Percentiles rank a stretch among this genome's conserved stretches.
These are phyloP conservation scores for Pezicula carpinea DNA, from an alignment of 2,329 filamentous ascomycete genomes.

Conservation along the genomic window DNA sequence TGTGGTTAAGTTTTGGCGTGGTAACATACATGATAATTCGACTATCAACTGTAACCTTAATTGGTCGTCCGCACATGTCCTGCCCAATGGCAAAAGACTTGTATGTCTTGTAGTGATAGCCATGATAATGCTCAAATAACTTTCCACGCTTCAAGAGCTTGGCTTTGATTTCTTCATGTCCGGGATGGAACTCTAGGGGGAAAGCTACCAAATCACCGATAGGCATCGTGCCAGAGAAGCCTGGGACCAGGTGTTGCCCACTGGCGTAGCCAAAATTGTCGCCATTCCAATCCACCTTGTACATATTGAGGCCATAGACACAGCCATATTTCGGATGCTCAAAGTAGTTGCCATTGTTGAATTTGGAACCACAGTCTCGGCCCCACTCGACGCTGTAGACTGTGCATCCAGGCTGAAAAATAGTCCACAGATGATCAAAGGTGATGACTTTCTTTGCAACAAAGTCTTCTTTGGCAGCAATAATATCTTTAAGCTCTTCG, in stretches of 20 bases:
- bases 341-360: slow-evolving; percentile 30
- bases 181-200: slow-evolving; percentile 40
- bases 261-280: slow-evolving; percentile 38
- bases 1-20: neutral
- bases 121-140: slow-evolving; percentile 40
- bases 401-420: slow-evolving; percentile 43
- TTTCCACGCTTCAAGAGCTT: slow-evolving; percentile 37
- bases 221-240: slow-evolving; percentile 39
- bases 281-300: slow-evolving; percentile 45
- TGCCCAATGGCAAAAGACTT: slow-evolving; percentile 19
- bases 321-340: slow-evolving; percentile 30
- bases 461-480: slow-evolving; percentile 46
- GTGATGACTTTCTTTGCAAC: slow-evolving; percentile 48
- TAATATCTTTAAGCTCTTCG: slow-evolving; percentile 45
- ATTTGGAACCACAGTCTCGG: slow-evolving; percentile 35
- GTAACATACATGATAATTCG: slow-evolving; percentile 16
- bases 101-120: slow-evolving; percentile 45
- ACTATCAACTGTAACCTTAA: slow-evolving; percentile 17
- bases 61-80: slow-evolving; percentile 13
- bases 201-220: slow-evolving; percentile 40
- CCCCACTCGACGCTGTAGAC: slow-evolving; percentile 36
- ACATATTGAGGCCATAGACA: slow-evolving; percentile 34
- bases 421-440: slow-evolving; percentile 48
- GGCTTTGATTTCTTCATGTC: slow-evolving; percentile 29
- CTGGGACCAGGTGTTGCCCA: slow-evolving; percentile 31